Evolutionary conservation across 768 basidiomycete species (phyloP).

Genomic region (Leccinum disarticulatum): DNA sequence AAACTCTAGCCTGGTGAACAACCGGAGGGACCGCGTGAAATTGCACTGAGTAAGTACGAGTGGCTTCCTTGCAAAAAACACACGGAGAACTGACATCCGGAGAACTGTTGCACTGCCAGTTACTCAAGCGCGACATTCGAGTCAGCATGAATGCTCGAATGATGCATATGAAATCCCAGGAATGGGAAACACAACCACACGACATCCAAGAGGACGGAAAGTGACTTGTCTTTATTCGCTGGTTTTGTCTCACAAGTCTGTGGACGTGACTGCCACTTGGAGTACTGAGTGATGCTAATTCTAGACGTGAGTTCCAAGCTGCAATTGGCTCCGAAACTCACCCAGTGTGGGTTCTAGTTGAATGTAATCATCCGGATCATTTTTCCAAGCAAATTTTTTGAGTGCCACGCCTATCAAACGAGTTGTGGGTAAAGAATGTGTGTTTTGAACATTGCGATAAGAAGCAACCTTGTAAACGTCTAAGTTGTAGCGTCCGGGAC

Average conservation of each 20-base stretch:
- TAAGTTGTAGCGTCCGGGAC: no score
- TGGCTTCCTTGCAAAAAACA: neutral
- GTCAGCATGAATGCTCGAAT: neutral
- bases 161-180: slow-evolving; percentile 6
- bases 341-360: neutral
- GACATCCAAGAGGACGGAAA: neutral
- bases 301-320: neutral
- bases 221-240: neutral
- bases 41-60: neutral
- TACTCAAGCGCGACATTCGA: neutral
- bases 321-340: neutral
- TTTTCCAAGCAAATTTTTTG: neutral
- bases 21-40: neutral
- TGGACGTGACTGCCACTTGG: neutral
- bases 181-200: slow-evolving; percentile 1
- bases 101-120: neutral
- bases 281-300: neutral
- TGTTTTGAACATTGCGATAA: no score
- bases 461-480: no score
- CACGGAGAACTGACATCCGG: neutral
- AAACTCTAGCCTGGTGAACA: neutral
- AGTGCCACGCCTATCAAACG: neutral
- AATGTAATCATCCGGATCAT: neutral
- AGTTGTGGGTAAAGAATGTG: no score
- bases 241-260: slow-evolving; percentile 12